Base-by-base conservation (phyloP, 202 grass and related monocot species). In the Digitaria exilis region DNA sequence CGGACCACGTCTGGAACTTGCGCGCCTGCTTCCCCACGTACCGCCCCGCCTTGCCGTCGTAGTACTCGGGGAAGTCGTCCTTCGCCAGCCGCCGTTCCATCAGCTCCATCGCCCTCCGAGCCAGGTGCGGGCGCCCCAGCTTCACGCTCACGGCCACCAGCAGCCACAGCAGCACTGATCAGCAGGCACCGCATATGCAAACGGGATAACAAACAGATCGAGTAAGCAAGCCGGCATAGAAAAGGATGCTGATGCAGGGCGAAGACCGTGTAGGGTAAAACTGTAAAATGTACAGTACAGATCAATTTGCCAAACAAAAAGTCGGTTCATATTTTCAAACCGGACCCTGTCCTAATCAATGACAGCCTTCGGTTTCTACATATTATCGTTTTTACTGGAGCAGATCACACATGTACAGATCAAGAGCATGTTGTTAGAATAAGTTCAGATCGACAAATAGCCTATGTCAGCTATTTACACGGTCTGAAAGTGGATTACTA, bases 31-130 rank as follows among this genome's bases (percentile, higher is more conserved):
- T 95, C 12, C 93, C 93, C 0, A 95, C 31, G 75, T 86, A 95
- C 75, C 90, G 82, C 17, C 93, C 93, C 0, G 86, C 68, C 70
- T 83, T 89, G 30, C 90, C 87, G 24, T 95, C 92, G 50, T 95
- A 95, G 74, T 95, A 95, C 78, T 95, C 90, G 0, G 92, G 90
- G 87, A 89, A 95, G 24, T 88, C 84, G 48, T 95, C 93, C 71
- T 90, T 92, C 2, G 29, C 76, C 75, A 92, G 69, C 58, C 82
- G 79, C 73, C 7, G 31, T 73, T 95, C 93, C 75, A 84, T 82
- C 18, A 88, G 71, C 57, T 92, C 82, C 64, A 95, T 32, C 6
- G 87, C 85, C 4, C 43, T 31, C 42, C 61, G 37, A 0, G 82
- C 93, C 7, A 92, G 86, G 25, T 90, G 87, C 0, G 71, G 88